These are phyloP conservation scores for Magnaporthiopsis rhizophila DNA, from an alignment of 2,329 filamentous ascomycete genomes.

Conservation along the genomic window DNA sequence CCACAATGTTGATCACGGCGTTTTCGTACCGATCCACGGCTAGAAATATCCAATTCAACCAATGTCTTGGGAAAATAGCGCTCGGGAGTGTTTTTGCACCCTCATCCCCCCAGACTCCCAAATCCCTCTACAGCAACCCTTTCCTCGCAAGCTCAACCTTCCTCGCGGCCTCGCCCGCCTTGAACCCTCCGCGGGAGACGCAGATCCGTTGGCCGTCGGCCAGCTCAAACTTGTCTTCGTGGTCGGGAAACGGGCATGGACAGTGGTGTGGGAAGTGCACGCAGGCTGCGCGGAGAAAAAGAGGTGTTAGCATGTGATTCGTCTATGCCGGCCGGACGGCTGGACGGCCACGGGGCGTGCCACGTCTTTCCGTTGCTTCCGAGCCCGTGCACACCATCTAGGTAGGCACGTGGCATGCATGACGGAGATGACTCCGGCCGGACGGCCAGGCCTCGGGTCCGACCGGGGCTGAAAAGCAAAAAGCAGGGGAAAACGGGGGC, in stretches of 20 bases:
- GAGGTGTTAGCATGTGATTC: background rate
- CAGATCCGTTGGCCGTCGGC: constrained; percentile 67
- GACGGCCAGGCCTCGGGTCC: background rate
- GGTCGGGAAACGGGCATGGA: constrained; percentile 72
- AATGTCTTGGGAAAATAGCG: background rate
- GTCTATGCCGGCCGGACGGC: too few relatives aligned
- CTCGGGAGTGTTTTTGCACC: background rate
- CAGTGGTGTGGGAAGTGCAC: constrained; percentile 97
- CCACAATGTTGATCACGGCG: background rate
- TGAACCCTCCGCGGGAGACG: constrained; percentile 67
- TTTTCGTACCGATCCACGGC: background rate
- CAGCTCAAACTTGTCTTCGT: constrained; percentile 72
- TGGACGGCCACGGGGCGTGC: too few relatives aligned
- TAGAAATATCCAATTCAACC: background rate
- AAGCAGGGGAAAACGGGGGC: too few relatives aligned
- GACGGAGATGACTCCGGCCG: background rate
- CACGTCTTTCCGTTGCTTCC: too few relatives aligned
- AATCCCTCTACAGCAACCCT: constrained; percentile 59
- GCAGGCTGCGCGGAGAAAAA: constrained; percentile 53
- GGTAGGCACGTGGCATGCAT: too few relatives aligned
- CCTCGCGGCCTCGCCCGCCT: constrained; percentile 59
- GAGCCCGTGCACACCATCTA: background rate
- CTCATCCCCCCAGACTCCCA: too few relatives aligned
- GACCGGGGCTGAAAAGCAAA: background rate
- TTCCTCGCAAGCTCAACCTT: constrained; percentile 77